Conservation (phyloP, 2,329 filamentous ascomycete species). For the Aureobasidium sp. region DNA sequence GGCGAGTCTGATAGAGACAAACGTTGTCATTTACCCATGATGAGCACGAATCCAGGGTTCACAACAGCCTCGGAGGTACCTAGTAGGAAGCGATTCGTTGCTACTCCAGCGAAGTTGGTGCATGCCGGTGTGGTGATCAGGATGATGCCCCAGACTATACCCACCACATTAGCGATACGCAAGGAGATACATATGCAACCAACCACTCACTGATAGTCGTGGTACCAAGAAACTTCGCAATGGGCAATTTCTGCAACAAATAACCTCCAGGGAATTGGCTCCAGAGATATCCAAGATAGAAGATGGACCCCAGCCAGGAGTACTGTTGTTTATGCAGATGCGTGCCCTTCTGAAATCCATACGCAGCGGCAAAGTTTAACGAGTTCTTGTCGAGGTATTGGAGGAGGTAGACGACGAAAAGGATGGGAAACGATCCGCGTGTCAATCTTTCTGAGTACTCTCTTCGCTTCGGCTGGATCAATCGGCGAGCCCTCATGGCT, state of each 20-base stretch:
- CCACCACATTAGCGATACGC: no score
- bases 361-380: slow-evolving; percentile 40
- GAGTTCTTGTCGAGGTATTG: slow-evolving; percentile 35
- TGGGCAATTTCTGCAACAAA: slow-evolving; percentile 38
- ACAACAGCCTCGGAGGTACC: slow-evolving; percentile 29
- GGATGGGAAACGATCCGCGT: slow-evolving; percentile 26
- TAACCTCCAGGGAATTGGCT: slow-evolving; percentile 39
- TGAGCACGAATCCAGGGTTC: slow-evolving; percentile 30
- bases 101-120: slow-evolving; percentile 32
- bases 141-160: slow-evolving; percentile 31
- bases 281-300: slow-evolving; percentile 43
- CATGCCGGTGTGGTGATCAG: slow-evolving; percentile 36
- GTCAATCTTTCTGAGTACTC: slow-evolving; percentile 30
- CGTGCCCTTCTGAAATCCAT: slow-evolving; percentile 40
- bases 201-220: slow-evolving; percentile 19
- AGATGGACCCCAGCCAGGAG: slow-evolving; percentile 44
- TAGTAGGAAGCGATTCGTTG: slow-evolving; percentile 30
- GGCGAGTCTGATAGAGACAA: no score
- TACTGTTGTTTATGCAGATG: slow-evolving; percentile 44
- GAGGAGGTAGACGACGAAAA: slow-evolving; percentile 30
- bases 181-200: not conserved
- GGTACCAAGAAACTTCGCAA: slow-evolving; percentile 37
- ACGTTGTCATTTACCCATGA: slow-evolving; percentile 22
- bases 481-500: slow-evolving; percentile 14
- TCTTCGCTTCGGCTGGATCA: slow-evolving; percentile 21